Base-by-base conservation (phyloP, 257 asterid genomes). In the Phtheirospermum japonicum region DNA sequence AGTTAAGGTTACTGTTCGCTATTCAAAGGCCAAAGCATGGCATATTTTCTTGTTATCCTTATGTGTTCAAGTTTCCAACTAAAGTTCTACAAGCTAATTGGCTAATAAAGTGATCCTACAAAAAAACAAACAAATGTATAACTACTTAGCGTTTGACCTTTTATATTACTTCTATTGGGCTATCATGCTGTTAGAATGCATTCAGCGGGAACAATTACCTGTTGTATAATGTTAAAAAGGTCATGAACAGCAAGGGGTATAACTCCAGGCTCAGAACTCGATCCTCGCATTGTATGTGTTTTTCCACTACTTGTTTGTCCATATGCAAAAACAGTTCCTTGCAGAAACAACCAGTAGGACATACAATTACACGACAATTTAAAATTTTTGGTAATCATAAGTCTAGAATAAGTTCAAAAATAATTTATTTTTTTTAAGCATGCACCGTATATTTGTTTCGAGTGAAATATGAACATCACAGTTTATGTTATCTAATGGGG, bases 241-340 rank as follows among this genome's bases (percentile, higher is more conserved):
- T 91, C 96, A 4, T 70, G 81, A 19, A 91, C 88, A 40, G 98
- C 86, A 26, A 88, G 85, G 13, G 96, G 95, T 52, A 91, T 91
- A 39, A 91, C 92, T 82, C 98, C 98, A 50, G 87, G 96, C 75
- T 91, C 96, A n/a, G 71, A 72, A 61, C 62, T 67, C 57, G 95
- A 83, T 63, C 98, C 98, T 28, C 98, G 90, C 98, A 91, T 91
- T 2, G 98, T 91, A 69, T 88, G 88, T 5, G 98, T 91, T 69
- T 91, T 91, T 31, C 98, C 98, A 71, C 96, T 91, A 62, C 95
- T 91, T 50, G 98, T 91, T 79, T 91, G 98, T 57, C 98, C 98
- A 81, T 91, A 91, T 49, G 98, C 98, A 81, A 91, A 91, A 30
- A 91, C 98, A 46, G 96, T 91, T 55, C 98, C 98, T 91, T 57